Percentiles rank a stretch among this genome's conserved stretches.
Conservation (phyloP, 352 stramenopile species). For the Globisporangium orthogonon region DNA sequence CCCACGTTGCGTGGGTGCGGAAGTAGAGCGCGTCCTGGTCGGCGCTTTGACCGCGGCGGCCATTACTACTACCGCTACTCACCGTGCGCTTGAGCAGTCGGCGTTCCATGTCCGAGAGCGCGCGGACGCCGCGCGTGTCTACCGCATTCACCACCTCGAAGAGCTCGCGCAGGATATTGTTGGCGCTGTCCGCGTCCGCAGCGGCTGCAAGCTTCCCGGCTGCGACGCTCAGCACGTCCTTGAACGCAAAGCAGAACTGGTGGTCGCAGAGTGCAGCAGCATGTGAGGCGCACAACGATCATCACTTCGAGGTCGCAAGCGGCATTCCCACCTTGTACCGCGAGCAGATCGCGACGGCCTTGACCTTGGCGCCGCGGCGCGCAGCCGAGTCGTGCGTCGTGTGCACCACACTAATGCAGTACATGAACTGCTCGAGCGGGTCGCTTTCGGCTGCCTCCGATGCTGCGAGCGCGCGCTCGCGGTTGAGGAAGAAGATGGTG, state of each 20-base stretch:
- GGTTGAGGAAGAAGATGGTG: constrained; percentile 87
- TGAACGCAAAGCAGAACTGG: constrained; percentile 66
- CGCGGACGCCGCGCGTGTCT: constrained; percentile 48
- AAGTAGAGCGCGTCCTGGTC: constrained; percentile 54
- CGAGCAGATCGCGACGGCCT: constrained; percentile 78
- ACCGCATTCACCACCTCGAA: constrained; percentile 71
- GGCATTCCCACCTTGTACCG: constrained; percentile 48
- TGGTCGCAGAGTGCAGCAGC: neutral
- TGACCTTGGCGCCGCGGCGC: constrained; percentile 71
- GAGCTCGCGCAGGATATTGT: constrained; percentile 46
- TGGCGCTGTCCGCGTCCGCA: constrained; percentile 33
- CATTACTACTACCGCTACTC: constrained; percentile 22
- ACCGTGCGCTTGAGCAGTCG: constrained; percentile 74
- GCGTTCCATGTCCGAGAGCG: constrained; percentile 67
- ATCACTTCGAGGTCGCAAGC: too few relatives aligned
- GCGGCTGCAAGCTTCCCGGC: constrained; percentile 57
- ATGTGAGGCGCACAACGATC: too few relatives aligned
- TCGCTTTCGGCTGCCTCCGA: constrained; percentile 11
- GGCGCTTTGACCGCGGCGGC: constrained; percentile 30
- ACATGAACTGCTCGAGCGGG: constrained; percentile 73
- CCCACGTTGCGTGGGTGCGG: constrained; percentile 45
- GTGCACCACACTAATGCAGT: constrained; percentile 82
- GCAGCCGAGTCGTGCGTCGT: constrained; percentile 73
- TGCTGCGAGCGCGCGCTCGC: constrained; percentile 21
- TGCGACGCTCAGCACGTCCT: constrained; percentile 66